Evolutionary conservation across 192 early-diverging fungal genomes (phyloP).

Genomic region (Allomyces arbusculus): DNA sequence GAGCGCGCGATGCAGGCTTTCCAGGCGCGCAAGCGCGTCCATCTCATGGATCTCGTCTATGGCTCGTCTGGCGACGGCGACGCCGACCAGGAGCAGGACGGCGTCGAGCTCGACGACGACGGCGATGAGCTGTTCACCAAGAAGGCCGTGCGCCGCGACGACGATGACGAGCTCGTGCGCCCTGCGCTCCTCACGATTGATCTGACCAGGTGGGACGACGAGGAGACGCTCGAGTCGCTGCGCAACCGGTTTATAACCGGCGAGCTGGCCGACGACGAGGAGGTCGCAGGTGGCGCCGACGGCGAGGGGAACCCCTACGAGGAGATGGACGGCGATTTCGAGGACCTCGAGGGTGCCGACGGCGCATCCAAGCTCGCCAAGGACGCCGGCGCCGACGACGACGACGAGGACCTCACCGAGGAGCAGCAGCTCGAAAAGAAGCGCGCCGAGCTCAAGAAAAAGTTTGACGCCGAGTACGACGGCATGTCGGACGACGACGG

Average conservation of each 20-base stretch:
- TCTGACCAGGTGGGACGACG: constrained; percentile 47
- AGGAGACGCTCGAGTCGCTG: constrained; percentile 43
- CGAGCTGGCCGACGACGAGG: constrained; percentile 14
- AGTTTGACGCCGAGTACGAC: constrained; percentile 82
- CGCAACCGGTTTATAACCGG: constrained; percentile 62
- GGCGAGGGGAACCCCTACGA: constrained; percentile 31
- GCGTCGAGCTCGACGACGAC: constrained; percentile 21
- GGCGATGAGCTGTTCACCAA: constrained; percentile 42
- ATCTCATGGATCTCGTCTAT: constrained; percentile 82
- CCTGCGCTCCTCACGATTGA: constrained; percentile 22
- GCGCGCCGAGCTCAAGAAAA: constrained; percentile 76
- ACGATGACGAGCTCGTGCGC: constrained; percentile 9
- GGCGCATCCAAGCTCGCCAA: constrained; percentile 2
- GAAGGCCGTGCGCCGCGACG: constrained; percentile 12
- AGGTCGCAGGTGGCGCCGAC: constrained; percentile 10
- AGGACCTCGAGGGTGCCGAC: constrained; percentile 1
- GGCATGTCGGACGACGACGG: constrained; percentile 9
- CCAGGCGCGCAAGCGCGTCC: constrained; percentile 35
- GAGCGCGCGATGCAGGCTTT: neutral
- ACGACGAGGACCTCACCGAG: constrained; percentile 24
- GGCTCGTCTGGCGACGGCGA: constrained; percentile 28
- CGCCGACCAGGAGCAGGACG: neutral
- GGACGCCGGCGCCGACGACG: constrained; percentile 8
- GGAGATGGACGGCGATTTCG: constrained; percentile 16
- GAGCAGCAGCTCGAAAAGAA: constrained; percentile 49